Base-by-base conservation (phyloP, 139 green algal species). In the Auxenochlorella pyrenoidosa region DNA sequence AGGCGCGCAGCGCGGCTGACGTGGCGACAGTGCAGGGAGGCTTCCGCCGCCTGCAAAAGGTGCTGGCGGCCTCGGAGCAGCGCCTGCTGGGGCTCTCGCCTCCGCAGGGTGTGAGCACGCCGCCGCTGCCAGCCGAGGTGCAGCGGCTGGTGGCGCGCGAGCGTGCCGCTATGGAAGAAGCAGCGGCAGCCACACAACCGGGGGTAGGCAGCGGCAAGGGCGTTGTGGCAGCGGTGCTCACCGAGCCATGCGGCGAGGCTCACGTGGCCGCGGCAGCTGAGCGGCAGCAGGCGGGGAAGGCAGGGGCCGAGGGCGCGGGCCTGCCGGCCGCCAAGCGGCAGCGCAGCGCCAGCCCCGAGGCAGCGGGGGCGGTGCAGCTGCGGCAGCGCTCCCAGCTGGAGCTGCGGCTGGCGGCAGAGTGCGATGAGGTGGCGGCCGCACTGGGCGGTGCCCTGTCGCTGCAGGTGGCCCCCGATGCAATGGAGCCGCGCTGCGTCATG, bases 61-160 rank as follows among this genome's bases (percentile, higher is more conserved):
- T 68, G 65, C 41, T 78, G 28, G 30, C n/a, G 19, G 43, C 43
- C 2, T n/a, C 43, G 18, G 81, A 78, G 41, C 81, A 86, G 65
- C 68, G 70, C n/a, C 65, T 54, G 41, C 43, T 51, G 63, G 65
- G 60, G 6, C 21, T 60, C 15, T 40, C 66, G 70, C 70, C 36
- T 22, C 26, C 60, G 54, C 36, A 60, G 65, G 58, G 30, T 2
- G 81, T 66, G 34, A 22, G 28, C 41, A 77, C 81, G 41, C 81
- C 81, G 30, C 81, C 81, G 43, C 43, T 86, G 81, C 81, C 81
- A 22, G 28, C 43, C n/a, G 81, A 86, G 43, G 81, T 72, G 44
- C 65, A 51, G 32, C 30, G 65, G 5, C 65, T 86, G 81, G 38
- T 86, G 65, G 82, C 65, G 0, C 65, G 32, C 18, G 82, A 78